Evolutionary conservation across 805 yeast species (phyloP).

Genomic region (Candida saitoana): DNA sequence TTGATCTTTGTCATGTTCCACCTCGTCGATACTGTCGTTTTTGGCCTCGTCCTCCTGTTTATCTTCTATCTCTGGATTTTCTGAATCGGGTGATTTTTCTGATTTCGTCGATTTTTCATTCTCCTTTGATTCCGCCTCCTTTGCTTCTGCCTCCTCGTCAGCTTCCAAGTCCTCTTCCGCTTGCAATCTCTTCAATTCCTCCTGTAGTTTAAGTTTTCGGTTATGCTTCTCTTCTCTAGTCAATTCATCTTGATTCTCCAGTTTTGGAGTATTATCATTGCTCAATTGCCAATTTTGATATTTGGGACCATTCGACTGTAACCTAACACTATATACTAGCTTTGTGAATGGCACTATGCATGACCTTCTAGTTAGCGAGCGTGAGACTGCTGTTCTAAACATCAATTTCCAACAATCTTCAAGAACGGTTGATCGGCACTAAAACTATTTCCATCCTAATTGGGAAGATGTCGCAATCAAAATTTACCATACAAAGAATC

Average conservation of each 20-base stretch:
- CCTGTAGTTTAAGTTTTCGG: conserved; percentile 7
- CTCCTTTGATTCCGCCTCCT: conserved; percentile 1
- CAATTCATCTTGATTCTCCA: conserved; percentile 1
- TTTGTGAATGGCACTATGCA: not conserved
- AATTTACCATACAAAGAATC: no score
- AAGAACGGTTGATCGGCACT: not conserved
- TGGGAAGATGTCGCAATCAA: conserved; percentile 1
- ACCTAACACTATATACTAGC: not conserved
- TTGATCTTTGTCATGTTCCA: not conserved
- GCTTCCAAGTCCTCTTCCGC: conserved; percentile 7
- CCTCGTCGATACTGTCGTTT: not conserved
- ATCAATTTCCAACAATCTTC: not conserved
- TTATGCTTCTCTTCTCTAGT: conserved; percentile 2
- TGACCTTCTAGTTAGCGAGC: not conserved
- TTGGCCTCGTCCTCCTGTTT: not conserved
- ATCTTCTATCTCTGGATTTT: conserved; percentile 2
- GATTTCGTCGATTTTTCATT: not conserved
- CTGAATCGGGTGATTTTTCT: conserved; percentile 3
- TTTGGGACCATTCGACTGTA: not conserved
- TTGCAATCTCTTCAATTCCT: conserved; percentile 7
- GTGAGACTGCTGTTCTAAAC: not conserved
- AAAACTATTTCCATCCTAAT: not conserved
- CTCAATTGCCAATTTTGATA: not conserved
- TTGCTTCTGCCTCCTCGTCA: conserved; percentile 7
- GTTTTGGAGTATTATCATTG: no score